A percentile compares a stretch with the other conserved stretches of the same genome.
These are phyloP conservation scores for Citrus inodora DNA, from an alignment of 345 rosid species.

Conservation along the genomic window DNA sequence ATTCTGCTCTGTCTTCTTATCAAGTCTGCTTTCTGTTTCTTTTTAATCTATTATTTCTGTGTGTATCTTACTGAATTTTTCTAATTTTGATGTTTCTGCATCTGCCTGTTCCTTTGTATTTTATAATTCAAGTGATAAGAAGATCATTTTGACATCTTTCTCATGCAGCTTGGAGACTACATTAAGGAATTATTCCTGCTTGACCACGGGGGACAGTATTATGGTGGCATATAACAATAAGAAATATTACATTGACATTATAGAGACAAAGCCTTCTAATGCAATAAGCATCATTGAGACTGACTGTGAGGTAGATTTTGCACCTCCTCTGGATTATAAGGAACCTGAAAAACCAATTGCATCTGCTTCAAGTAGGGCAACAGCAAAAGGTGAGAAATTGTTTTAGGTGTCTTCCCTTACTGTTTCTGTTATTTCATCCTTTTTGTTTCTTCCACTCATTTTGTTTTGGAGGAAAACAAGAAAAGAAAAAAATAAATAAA, in stretches of 20 bases:
- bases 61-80: neutral
- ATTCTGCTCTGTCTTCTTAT: neutral
- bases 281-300: constrained; percentile 98
- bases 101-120: neutral
- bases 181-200: constrained; percentile 91
- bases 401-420: neutral
- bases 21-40: neutral
- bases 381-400: constrained; percentile 51
- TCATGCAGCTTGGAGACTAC: constrained; percentile 88
- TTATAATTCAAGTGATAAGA: neutral
- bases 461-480: too few relatives aligned
- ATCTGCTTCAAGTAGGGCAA: constrained; percentile 44
- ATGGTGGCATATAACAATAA: constrained; percentile 99
- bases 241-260: constrained; percentile 91
- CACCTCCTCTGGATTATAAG: constrained; percentile 96
- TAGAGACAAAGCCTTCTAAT: constrained; percentile 90
- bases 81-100: neutral
- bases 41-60: neutral
- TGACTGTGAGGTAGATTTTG: constrained; percentile 99
- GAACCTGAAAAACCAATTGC: constrained; percentile 79
- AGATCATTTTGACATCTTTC: constrained; percentile 3
- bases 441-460: neutral
- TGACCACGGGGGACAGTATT: constrained; percentile 95
- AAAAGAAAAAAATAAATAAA: too few relatives aligned
- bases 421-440: neutral